Evolutionary conservation across 495 filamentous ascomycete genomes (phyloP), one percentile per base, ranked within the genome.

Genomic region (Apiosordaria backusii): DNA sequence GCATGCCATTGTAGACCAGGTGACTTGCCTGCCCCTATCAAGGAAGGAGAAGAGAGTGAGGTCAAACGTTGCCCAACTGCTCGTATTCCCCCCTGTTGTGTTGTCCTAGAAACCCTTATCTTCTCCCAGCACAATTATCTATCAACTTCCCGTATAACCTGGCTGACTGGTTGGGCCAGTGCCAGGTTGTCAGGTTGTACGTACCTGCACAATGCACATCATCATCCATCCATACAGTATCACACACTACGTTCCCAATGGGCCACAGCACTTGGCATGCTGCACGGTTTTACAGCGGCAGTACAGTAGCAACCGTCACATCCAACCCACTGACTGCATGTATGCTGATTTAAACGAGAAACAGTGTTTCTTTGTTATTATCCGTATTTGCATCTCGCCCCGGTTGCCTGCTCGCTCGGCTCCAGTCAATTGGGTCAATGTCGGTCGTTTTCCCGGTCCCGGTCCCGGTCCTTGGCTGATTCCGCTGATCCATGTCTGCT

Each of bases 31-130:
- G 10, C 3, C 35, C 27, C 19, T 61, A 18, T 25, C 26, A 3
- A 27, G n/a, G 7, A 45, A 61, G 9, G 5, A 13, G 19, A 18
- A 18, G 13, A n/a, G 59, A 35, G 5, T 4, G 4, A 45, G 26
- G 15, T 19, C 25, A 40, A 52, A 27, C 22, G 63, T 59, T 65
- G 55, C 63, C 60, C 63, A 53, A 65, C 63, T 50, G 63, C 63
- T 65, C 63, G 63, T 65, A 65, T 65, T 60, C 4, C 19, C 22
- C 4, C 58, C 13, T 60, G 24, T 10, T 35, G 29, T 35, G 3
- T 10, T 5, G 29, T 35, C 10, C 6, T 6, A 10, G 10, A 35
- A 35, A 35, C 29, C 29, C 29, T 35, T 4, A 10, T 4, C 29
- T 10, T 35, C 6, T 35, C 35, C 35, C 35, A 2, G 35, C 35